Evolutionary conservation across 2,329 filamentous ascomycete species (phyloP), one percentile per base, ranked within the genome.

Genomic region (Neofusicoccum sp.): DNA sequence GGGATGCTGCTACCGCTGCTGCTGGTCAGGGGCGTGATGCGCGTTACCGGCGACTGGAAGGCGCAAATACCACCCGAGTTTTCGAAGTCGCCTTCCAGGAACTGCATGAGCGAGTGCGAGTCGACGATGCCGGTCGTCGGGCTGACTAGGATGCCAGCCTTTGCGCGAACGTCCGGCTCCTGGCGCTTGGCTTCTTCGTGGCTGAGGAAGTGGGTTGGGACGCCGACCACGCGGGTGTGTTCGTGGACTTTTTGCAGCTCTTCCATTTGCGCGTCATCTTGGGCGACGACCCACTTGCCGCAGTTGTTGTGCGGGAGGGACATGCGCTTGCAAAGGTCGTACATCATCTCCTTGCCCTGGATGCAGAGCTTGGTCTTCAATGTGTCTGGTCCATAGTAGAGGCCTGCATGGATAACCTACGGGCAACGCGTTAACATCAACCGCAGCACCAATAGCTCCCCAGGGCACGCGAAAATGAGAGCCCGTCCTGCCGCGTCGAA

Each of bases 271-370:
- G 78, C 79, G 1, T 83, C 82, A 59, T 87, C 89, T 79, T 98
- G 95, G 0, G 94, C 94, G 1, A 98, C 91, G 70, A 98, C 90
- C 93, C 94, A 97, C 80, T 97, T 98, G 64, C 93, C 93, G 29
- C 87, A 90, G 73, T 89, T 89, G 61, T 83, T 83, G 77, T 95
- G 85, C 0, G 87, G 86, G 56, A 99, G 89, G 63, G 77, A 76
- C 70, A 91, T 81, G 63, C 79, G 79, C 4, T 79, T 77, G 80
- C 94, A 97, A 45, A 96, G 85, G 3, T 81, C 83, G 78, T 99
- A 99, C 64, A 98, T 81, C 74, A 92, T 81, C 36, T 88, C 74
- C 69, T 89, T 89, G 64, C 95, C 95, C 36, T 82, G 80, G 67
- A 97, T 82, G 78, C 95, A 99, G 11, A 99, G 85, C 14, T 80